Percentiles rank a stretch among this genome's conserved stretches.
Conservation (phyloP, 164 flowering plant species). For the Protea cynaroides region DNA sequence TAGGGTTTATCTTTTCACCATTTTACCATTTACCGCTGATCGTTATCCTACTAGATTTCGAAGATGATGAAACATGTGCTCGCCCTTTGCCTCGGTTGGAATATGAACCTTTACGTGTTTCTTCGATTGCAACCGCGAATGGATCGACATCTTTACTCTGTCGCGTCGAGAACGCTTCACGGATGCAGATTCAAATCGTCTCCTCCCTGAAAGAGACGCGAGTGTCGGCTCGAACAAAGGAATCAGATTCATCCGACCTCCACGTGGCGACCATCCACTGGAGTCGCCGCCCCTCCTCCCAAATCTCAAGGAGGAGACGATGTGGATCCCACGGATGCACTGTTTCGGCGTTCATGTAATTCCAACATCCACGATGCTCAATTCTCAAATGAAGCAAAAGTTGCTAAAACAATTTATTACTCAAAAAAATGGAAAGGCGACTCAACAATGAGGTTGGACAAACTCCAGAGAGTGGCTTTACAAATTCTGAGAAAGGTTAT, state of each 20-base stretch:
- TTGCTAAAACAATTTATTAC: slow-evolving; percentile 5
- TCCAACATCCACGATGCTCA: too few relatives aligned
- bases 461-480: slow-evolving; percentile 24
- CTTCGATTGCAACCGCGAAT: slow-evolving; percentile 18
- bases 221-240: too few relatives aligned
- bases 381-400: slow-evolving; percentile 12
- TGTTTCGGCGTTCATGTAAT: too few relatives aligned
- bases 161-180: slow-evolving; percentile 41
- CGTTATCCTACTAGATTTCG: slow-evolving; percentile 34
- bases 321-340: too few relatives aligned
- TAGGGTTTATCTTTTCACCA: too few relatives aligned
- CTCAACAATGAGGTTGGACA: slow-evolving; percentile 13
- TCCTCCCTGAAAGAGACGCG: too few relatives aligned
- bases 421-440: slow-evolving; percentile 33
- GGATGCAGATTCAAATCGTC: too few relatives aligned
- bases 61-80: slow-evolving; percentile 5
- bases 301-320: too few relatives aligned
- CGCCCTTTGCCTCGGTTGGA: slow-evolving; percentile 42
- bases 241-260: too few relatives aligned
- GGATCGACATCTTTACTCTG: slow-evolving; percentile 29
- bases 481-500: slow-evolving; percentile 19
- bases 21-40: too few relatives aligned
- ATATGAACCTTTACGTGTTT: slow-evolving; percentile 15
- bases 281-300: too few relatives aligned
- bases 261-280: too few relatives aligned